Conservation (phyloP, 2,329 filamentous ascomycete species). For the Aureobasidium sp. region DNA sequence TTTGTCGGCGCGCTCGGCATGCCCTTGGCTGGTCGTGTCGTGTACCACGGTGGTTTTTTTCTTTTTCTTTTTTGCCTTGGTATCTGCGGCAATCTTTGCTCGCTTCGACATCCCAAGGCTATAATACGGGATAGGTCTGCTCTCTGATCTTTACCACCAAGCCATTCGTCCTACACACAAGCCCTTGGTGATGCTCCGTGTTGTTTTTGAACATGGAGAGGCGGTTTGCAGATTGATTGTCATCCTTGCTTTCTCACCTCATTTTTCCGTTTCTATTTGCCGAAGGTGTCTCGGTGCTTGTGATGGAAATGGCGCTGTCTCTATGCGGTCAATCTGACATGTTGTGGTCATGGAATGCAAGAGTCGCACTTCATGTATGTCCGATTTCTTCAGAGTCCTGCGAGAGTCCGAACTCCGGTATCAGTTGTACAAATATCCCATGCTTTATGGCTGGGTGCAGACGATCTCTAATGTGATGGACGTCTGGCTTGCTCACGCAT, state of each 20-base stretch:
- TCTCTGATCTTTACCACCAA: too few species aligned
- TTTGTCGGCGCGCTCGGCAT: background rate
- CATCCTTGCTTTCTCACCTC: background rate
- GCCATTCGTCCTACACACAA: background rate
- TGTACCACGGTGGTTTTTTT: background rate
- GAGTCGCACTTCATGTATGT: background rate
- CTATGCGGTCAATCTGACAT: background rate
- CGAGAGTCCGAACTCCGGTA: background rate
- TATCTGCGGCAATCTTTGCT: background rate
- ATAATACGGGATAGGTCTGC: too few species aligned
- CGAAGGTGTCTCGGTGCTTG: too few species aligned
- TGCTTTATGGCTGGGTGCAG: background rate
- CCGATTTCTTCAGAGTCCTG: background rate
- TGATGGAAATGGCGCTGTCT: background rate
- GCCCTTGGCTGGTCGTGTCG: background rate
- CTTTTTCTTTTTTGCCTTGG: too few species aligned
- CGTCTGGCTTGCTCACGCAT: background rate
- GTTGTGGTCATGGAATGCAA: background rate
- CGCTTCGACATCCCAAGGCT: too few species aligned
- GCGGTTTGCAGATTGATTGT: too few species aligned
- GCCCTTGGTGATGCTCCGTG: background rate
- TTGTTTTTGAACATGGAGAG: background rate
- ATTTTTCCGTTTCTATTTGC: background rate
- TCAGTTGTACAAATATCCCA: background rate
- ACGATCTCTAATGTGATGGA: background rate